A percentile compares a stretch with the other conserved stretches of the same genome.
Evolutionary conservation across 176 grass and related monocot genomes (phyloP).

Genomic region (Ensete glaucum): DNA sequence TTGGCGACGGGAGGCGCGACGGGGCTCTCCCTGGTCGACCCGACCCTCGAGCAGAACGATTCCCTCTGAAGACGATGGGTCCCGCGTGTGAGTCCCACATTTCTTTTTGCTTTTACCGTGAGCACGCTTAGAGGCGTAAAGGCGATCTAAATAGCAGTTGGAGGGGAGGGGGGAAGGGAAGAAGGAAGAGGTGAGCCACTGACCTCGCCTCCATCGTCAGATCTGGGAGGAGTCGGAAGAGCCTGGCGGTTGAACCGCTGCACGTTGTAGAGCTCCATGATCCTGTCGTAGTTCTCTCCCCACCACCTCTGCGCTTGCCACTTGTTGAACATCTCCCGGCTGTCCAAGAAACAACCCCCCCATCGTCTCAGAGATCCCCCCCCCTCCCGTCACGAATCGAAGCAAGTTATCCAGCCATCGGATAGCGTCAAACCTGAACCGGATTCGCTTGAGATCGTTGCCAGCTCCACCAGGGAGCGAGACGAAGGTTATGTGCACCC

Average conservation of each 20-base stretch:
- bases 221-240: slow-evolving; percentile 54
- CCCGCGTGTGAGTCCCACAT: too few species aligned
- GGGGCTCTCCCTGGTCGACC: slow-evolving; percentile 65
- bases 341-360: slow-evolving; percentile 19
- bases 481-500: slow-evolving; percentile 90
- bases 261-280: slow-evolving; percentile 98
- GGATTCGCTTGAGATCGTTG: slow-evolving; percentile 96
- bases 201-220: slow-evolving; percentile 73
- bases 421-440: slow-evolving; percentile 69
- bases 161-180: too few species aligned
- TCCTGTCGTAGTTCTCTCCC: slow-evolving; percentile 98
- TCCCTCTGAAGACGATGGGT: slow-evolving; percentile 46
- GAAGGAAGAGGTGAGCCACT: slow-evolving; percentile 2
- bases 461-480: slow-evolving; percentile 64
- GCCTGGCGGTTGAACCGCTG: slow-evolving; percentile 72
- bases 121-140: too few species aligned
- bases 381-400: slow-evolving; percentile 64
- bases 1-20: slow-evolving; percentile 14
- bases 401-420: slow-evolving; percentile 59
- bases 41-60: slow-evolving; percentile 52
- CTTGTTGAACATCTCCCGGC: slow-evolving; percentile 95
- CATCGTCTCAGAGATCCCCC: slow-evolving; percentile 68
- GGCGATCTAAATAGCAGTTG: too few species aligned
- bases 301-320: slow-evolving; percentile 99
- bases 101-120: too few species aligned